These are phyloP conservation scores for Candida sanyaensis DNA, from an alignment of 1,139 yeast species.

Conservation along the genomic window DNA sequence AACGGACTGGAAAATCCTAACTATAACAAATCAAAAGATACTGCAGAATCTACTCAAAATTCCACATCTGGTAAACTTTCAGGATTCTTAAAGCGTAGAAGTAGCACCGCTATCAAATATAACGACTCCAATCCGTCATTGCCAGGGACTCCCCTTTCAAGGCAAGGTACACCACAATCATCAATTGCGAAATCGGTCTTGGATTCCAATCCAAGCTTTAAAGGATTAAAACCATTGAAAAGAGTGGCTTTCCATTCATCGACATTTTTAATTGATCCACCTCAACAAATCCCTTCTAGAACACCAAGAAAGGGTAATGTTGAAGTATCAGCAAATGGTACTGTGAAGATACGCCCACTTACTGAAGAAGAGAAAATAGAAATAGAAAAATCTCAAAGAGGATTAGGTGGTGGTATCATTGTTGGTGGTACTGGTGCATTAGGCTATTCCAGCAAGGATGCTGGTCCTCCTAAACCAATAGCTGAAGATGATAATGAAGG, in stretches of 20 bases:
- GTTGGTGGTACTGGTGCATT: constrained; percentile 79
- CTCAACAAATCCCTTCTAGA: constrained; percentile 68
- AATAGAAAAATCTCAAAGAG: constrained; percentile 46
- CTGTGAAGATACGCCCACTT: constrained; percentile 59
- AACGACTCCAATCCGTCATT: constrained; percentile 11
- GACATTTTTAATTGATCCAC: constrained; percentile 72
- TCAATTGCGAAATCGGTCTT: constrained; percentile 12
- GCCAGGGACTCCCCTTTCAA: constrained; percentile 3
- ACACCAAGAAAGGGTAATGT: constrained; percentile 72
- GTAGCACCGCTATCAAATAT: constrained; percentile 17
- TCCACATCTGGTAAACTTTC: constrained; percentile 20
- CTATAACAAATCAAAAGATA: constrained; percentile 10
- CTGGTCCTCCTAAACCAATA: constrained; percentile 9
- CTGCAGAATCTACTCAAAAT: constrained; percentile 2
- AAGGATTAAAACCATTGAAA: constrained; percentile 47
- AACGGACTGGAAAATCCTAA: constrained; percentile 19
- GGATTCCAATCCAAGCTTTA: constrained; percentile 25
- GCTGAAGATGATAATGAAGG: constrained; percentile 9
- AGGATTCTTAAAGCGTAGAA: constrained; percentile 27
- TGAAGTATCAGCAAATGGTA: constrained; percentile 62
- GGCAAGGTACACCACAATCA: constrained; percentile 3
- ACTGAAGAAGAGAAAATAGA: constrained; percentile 58
- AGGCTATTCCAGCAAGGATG: constrained; percentile 31
- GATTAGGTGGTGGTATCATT: constrained; percentile 70
- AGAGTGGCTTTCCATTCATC: constrained; percentile 74